phyloP scores from a whole-genome alignment of 805 yeast species.

The Ogataea ramenticola region DNA sequence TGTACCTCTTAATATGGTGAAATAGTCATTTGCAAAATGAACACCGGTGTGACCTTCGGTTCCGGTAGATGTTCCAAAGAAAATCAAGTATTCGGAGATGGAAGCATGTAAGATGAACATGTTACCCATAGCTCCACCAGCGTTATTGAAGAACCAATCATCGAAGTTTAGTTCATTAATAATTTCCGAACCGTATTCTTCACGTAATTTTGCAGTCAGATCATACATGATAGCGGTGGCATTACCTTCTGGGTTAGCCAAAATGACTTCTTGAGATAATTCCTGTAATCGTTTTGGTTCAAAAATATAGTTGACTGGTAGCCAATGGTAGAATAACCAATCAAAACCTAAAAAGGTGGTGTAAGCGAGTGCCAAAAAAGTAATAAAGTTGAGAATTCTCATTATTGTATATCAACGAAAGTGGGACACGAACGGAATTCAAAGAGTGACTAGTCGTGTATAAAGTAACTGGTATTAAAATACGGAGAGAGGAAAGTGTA shows the following conservation, averaged over 20 bases:
- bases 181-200: slow-evolving; percentile 56
- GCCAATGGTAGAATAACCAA: slow-evolving; percentile 48
- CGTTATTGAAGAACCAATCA: slow-evolving; percentile 95
- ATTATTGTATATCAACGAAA: background rate
- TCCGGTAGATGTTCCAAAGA: slow-evolving; percentile 90
- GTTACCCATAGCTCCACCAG: slow-evolving; percentile 98
- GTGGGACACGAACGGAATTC: background rate
- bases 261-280: slow-evolving; percentile 49
- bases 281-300: slow-evolving; percentile 55
- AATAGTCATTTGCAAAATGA: slow-evolving; percentile 96
- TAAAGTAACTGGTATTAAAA: no score
- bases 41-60: slow-evolving; percentile 96
- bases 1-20: slow-evolving; percentile 78
- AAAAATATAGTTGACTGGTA: slow-evolving; percentile 66
- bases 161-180: slow-evolving; percentile 67
- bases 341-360: slow-evolving; percentile 18
- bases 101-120: slow-evolving; percentile 96
- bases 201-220: slow-evolving; percentile 50
- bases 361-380: background rate
- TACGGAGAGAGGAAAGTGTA: no score
- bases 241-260: slow-evolving; percentile 46
- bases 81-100: slow-evolving; percentile 81
- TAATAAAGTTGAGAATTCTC: background rate
- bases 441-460: background rate
- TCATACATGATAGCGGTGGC: slow-evolving; percentile 58